These are phyloP conservation scores for Medicago lupulina DNA, from an alignment of 306 rosid species.

Conservation along the genomic window DNA sequence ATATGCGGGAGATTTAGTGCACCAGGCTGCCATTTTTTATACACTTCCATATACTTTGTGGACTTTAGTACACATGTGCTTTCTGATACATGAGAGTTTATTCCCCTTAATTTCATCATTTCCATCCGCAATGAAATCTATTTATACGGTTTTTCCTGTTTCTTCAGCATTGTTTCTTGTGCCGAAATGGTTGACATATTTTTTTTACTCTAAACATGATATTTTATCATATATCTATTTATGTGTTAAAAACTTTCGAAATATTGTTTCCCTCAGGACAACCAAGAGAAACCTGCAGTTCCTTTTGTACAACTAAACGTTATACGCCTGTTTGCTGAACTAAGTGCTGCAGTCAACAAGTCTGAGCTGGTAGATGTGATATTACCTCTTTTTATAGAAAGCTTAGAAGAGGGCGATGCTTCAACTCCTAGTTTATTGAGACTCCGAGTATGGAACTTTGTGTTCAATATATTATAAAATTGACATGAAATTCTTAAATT, in stretches of 20 bases:
- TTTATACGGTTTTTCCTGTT: conserved; percentile 23
- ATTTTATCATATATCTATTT: conserved; percentile 22
- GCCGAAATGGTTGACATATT: conserved; percentile 14
- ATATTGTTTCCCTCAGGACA: conserved; percentile 66
- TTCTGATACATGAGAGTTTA: conserved; percentile 13
- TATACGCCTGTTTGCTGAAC: conserved; percentile 81
- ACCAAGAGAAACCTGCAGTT: conserved; percentile 78
- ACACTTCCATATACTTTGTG: not conserved
- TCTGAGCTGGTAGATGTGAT: conserved; percentile 88
- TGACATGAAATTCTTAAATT: conserved; percentile 28
- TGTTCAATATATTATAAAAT: conserved; percentile 46
- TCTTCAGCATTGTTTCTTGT: conserved; percentile 22
- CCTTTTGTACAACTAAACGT: conserved; percentile 90
- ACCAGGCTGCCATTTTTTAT: conserved; percentile 6
- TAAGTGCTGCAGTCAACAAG: conserved; percentile 77
- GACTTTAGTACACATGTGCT: not conserved
- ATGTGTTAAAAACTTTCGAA: conserved; percentile 32
- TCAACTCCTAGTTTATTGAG: conserved; percentile 92
- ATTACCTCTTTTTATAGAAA: conserved; percentile 92
- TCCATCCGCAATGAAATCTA: conserved; percentile 28
- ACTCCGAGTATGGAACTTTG: conserved; percentile 80
- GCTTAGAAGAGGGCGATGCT: conserved; percentile 98
- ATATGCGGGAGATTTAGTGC: too few relatives aligned
- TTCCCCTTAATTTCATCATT: conserved; percentile 25
- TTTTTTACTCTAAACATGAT: conserved; percentile 32